Conservation (phyloP, 2,329 filamentous ascomycete genomes). For the Fusarium sp. region DNA sequence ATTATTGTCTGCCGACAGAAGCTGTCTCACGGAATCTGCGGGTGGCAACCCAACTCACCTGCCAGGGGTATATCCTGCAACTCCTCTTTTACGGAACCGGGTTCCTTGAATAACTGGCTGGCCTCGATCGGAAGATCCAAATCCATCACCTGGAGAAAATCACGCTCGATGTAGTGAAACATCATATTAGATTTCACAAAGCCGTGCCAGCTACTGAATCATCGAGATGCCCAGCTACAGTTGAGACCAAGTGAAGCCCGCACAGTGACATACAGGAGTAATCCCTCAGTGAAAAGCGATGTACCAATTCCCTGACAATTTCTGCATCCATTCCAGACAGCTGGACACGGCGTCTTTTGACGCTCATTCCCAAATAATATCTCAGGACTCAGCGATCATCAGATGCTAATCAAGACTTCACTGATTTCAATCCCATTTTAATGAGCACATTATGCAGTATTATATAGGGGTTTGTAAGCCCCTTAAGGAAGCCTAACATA, state of each 20-base stretch:
- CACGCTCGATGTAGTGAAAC: constrained; percentile 12
- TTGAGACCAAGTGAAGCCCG: background rate
- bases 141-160: constrained; percentile 23
- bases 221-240: constrained; percentile 20
- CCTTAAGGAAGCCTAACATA: no score
- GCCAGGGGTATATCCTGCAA: constrained; percentile 32
- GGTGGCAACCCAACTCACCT: constrained; percentile 35
- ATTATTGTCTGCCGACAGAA: constrained; percentile 2
- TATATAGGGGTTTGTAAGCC: no score
- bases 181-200: constrained; percentile 26
- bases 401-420: no score
- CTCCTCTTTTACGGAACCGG: constrained; percentile 12
- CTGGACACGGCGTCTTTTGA: no score
- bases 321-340: background rate
- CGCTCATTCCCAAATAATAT: no score
- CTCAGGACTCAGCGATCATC: no score
- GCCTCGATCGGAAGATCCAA: constrained; percentile 21
- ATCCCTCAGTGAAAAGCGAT: background rate
- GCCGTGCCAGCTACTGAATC: constrained; percentile 8
- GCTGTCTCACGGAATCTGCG: constrained; percentile 16
- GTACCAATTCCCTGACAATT: background rate
- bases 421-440: no score
- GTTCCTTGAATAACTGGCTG: constrained; percentile 14
- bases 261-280: background rate
- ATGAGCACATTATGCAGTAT: no score